These are phyloP conservation scores for Lepiota venenata DNA, from an alignment of 768 basidiomycete genomes.

Conservation along the genomic window DNA sequence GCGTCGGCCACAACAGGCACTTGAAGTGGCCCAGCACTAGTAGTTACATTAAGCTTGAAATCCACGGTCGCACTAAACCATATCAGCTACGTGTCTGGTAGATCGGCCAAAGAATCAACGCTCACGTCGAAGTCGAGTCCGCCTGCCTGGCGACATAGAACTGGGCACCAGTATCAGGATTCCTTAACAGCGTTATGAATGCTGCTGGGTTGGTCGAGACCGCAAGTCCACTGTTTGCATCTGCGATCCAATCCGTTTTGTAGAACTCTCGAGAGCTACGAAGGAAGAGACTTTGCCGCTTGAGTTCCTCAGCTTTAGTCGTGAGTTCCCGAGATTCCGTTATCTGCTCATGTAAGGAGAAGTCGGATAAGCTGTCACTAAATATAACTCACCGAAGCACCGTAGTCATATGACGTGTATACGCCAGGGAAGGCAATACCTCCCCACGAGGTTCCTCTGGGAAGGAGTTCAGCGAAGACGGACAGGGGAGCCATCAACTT, in stretches of 20 bases:
- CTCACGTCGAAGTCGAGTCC: slow-evolving; percentile 66
- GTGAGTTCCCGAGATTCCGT: slow-evolving; percentile 65
- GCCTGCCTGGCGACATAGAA: slow-evolving; percentile 73
- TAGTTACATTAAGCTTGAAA: slow-evolving; percentile 62
- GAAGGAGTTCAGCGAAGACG: not conserved
- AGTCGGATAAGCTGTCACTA: not conserved
- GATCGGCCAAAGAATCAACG: not conserved
- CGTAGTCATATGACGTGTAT: slow-evolving; percentile 82
- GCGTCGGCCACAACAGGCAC: slow-evolving; percentile 51
- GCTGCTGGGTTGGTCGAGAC: slow-evolving; percentile 40
- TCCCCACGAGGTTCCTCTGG: slow-evolving; percentile 84
- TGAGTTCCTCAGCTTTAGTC: slow-evolving; percentile 73
- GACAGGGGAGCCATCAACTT: not conserved
- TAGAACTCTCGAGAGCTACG: slow-evolving; percentile 77
- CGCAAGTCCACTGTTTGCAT: slow-evolving; percentile 47
- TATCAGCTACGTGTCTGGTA: not conserved
- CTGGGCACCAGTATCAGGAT: slow-evolving; percentile 60
- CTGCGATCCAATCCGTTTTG: slow-evolving; percentile 74
- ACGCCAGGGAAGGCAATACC: slow-evolving; percentile 77
- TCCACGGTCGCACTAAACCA: slow-evolving; percentile 37
- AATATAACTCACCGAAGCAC: slow-evolving; percentile 42
- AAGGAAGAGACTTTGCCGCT: slow-evolving; percentile 74
- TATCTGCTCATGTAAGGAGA: slow-evolving; percentile 31
- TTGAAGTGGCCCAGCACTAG: slow-evolving; percentile 45
- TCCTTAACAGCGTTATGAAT: slow-evolving; percentile 61